These are phyloP conservation scores for Phyllosticta capitalensis DNA, from an alignment of 2,329 filamentous ascomycete genomes.

Conservation along the genomic window DNA sequence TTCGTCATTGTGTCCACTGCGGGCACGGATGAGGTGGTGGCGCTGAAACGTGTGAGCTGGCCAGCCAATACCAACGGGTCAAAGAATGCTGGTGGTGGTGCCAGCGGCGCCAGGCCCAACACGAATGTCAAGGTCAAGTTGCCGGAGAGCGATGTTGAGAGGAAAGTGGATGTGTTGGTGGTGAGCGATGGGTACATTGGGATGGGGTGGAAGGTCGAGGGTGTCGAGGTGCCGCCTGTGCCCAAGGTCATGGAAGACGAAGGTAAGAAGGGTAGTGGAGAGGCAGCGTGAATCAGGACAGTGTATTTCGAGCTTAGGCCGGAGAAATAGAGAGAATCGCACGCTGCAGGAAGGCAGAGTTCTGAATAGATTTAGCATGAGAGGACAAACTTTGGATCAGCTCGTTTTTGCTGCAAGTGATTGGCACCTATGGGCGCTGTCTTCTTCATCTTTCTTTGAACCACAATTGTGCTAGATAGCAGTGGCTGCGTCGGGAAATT, in stretches of 20 bases:
- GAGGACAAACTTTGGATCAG: no score
- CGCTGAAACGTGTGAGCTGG: constrained; percentile 82
- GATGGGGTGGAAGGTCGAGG: constrained; percentile 52
- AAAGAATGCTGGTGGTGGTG: constrained; percentile 17
- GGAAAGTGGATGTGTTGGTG: constrained; percentile 63
- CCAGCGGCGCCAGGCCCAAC: constrained; percentile 34
- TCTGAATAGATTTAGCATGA: no score
- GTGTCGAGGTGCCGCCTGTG: constrained; percentile 41
- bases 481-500: no score
- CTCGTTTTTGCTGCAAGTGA: no score
- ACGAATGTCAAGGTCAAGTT: constrained; percentile 50
- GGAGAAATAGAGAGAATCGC: not conserved
- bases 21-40: constrained; percentile 65
- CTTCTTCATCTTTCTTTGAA: no score
- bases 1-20: constrained; percentile 70
- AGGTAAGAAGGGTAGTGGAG: constrained; percentile 7
- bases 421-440: no score
- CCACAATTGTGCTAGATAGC: no score
- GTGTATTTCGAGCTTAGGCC: not conserved
- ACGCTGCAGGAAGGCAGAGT: not conserved
- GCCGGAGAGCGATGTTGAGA: constrained; percentile 43
- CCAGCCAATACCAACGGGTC: constrained; percentile 24
- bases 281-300: not conserved
- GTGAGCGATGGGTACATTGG: constrained; percentile 83
- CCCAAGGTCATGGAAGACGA: constrained; percentile 19